Conservation (phyloP, 1,139 yeast species). For the Yamadazyma buinensis region DNA sequence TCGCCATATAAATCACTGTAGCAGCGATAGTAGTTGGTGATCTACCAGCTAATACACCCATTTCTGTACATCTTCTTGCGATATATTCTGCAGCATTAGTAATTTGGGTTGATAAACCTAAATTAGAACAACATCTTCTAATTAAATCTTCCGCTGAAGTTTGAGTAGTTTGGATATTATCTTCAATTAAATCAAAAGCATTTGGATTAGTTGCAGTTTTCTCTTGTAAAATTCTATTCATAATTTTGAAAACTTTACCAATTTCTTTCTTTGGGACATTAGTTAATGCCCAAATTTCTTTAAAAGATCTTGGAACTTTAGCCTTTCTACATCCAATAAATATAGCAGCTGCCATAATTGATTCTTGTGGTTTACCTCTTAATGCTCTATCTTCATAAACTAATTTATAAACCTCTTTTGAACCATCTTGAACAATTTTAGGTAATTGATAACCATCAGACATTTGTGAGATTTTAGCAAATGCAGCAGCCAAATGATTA, state of each 20-base stretch:
- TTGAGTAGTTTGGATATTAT: slow-evolving; percentile 76
- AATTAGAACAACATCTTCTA: slow-evolving; percentile 92
- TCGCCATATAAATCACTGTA: slow-evolving; percentile 93
- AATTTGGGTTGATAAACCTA: slow-evolving; percentile 80
- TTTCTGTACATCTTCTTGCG: slow-evolving; percentile 84
- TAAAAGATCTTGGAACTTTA: slow-evolving; percentile 89
- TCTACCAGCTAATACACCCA: slow-evolving; percentile 93
- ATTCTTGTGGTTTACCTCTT: slow-evolving; percentile 89
- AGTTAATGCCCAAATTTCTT: slow-evolving; percentile 94
- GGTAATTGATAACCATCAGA: slow-evolving; percentile 97
- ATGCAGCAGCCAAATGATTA: slow-evolving; percentile 83
- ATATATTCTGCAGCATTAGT: slow-evolving; percentile 93
- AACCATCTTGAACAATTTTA: slow-evolving; percentile 93
- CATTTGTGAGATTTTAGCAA: slow-evolving; percentile 88
- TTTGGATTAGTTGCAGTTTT: slow-evolving; percentile 50
- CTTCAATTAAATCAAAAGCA: slow-evolving; percentile 33
- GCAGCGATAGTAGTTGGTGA: slow-evolving; percentile 98
- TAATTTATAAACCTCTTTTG: slow-evolving; percentile 90
- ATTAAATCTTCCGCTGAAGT: slow-evolving; percentile 93
- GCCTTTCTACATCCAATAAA: slow-evolving; percentile 94
- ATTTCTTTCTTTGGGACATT: slow-evolving; percentile 93
- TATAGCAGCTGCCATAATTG: slow-evolving; percentile 96
- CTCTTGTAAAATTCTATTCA: slow-evolving; percentile 71
- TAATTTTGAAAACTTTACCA: slow-evolving; percentile 81
- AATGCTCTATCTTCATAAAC: slow-evolving; percentile 86